Base-by-base conservation (phyloP, 352 stramenopile genomes). In the Globisporangium cylindrosporum region DNA sequence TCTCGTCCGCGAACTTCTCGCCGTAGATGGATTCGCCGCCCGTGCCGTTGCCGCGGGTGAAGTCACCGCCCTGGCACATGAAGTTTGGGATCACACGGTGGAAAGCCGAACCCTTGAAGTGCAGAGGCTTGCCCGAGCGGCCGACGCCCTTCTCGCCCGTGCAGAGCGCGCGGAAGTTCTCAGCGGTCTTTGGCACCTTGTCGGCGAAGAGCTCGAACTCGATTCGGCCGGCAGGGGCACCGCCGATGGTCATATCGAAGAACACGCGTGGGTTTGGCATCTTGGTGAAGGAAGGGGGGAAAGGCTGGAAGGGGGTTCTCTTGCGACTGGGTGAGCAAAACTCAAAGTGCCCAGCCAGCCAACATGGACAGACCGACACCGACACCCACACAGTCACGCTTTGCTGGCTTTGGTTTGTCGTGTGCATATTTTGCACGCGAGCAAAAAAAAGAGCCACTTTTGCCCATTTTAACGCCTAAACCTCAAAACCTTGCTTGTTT, bases 171-270 rank as follows among this genome's bases (percentile, higher is more conserved):
- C 78, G 78, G 71, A 87, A 87, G 74, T 87, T 87, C 67, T 87
- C 78, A 10, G 75, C 75, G 15, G 78, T 88, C 67, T 79, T 85
- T 61, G 87, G 87, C 41, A 95, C 87, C 77, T 91, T 92, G 80
- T 96, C 84, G 48, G 81, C 86, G 72, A 92, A 95, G 68, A 96
- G 80, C 79, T 93, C 86, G 56, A 94, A 88, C 63, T 71, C 75
- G 65, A 99, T 97, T 66, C 97, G 84, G 68, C 97, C 98, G 14
- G 82, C 84, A 59, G 93, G 76, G 61, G 84, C 80, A 53, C 93
- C 96, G 67, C 91, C 96, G 70, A 99, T 92, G 77, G 94, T 92
- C 81, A 99, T 98, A 75, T 99, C 97, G 72, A 99, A 99, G 77
- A 98, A 99, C 38, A 99, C 97, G 51, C 83, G 76, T 48, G 93